Conservation (phyloP, 78 protist genomes). For the Dictyostelium intermedium region DNA sequence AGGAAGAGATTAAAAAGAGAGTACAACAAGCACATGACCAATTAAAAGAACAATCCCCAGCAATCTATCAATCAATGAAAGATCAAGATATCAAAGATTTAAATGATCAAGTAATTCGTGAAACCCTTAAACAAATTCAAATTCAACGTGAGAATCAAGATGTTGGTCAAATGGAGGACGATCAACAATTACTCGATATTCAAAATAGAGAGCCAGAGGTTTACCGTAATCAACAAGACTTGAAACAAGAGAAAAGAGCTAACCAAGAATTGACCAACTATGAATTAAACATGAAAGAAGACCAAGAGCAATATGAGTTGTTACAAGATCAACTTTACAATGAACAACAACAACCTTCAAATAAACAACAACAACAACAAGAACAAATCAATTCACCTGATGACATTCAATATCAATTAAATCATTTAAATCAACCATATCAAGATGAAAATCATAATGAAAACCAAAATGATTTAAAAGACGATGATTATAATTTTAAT, state of each 20-base stretch:
- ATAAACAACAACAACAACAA: neutral
- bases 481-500: neutral
- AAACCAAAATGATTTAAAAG: neutral
- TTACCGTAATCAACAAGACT: neutral
- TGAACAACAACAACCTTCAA: neutral
- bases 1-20: neutral
- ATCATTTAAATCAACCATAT: neutral
- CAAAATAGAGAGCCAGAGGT: neutral
- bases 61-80: neutral
- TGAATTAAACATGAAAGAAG: neutral
- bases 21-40: neutral
- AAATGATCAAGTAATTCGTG: neutral
- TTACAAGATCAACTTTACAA: neutral
- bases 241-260: neutral
- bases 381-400: neutral
- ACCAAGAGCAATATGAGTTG: neutral
- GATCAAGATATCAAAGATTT: neutral
- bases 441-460: neutral
- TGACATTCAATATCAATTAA: neutral
- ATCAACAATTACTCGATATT: neutral
- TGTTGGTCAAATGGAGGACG: neutral
- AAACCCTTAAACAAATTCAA: neutral
- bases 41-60: neutral
- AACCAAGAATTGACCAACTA: neutral
- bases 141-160: neutral